Evolutionary conservation across 805 yeast species (phyloP), one percentile per base, ranked within the genome.

Genomic region (Ogataea pignaliae): DNA sequence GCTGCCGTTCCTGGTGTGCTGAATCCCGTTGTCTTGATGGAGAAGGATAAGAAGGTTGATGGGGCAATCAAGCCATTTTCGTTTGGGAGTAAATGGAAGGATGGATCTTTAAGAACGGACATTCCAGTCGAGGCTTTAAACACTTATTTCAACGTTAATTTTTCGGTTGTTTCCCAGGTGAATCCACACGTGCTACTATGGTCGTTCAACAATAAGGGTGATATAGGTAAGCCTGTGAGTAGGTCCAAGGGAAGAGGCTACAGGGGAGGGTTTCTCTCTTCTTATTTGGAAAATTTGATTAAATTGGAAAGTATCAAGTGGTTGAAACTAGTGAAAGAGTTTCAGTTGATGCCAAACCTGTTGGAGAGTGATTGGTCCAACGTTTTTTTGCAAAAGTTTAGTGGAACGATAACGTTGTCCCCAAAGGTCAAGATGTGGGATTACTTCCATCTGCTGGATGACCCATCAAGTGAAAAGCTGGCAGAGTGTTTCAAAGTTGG

Each of bases 1-100:
- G 77, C 88, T 5, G 93, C 93, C 0, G 93, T 86, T 8, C 95
- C 95, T 0, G 93, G 93, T 0, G 82, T 85, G 12, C 64, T 85
- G 44, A 82, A 83, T 49, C 95, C 95, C 0, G 90, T 85, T 16
- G 88, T 83, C 13, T 64, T 85, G 43, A 83, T 85, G 89, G 82
- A 78, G 79, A 69, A 66, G 10, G 55, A 57, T 32, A 47, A 53
- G 7, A 63, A 59, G 29, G 56, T 55, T 8, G 37, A 41, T 30
- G 55, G 55, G 1, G 59, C 66, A 30, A 70, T 83, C 7, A 68
- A 70, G 2, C 91, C 95, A 2, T 85, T 82, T 57, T 79, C 85
- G 16, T 72, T 85, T 54, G 93, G 93, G 0, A 78, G 72, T 52
- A 81, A 79, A 55, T 85, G 89, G 85, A 73, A 82, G 52, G 95